Conservation (phyloP, 768 basidiomycete genomes). For the Phallus indusiatus region DNA sequence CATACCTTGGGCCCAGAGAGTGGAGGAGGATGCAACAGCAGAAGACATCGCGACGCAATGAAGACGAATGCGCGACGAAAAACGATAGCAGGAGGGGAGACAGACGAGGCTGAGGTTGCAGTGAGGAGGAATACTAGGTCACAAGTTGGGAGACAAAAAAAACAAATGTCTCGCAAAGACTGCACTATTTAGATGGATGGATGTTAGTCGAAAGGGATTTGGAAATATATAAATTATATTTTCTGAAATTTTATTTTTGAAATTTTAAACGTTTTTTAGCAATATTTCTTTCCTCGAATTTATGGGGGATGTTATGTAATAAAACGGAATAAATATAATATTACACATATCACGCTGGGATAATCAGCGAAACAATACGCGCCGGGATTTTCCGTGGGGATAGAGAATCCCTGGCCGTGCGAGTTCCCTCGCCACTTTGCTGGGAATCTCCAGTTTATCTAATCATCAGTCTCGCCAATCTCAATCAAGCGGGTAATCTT, state of each 20-base stretch:
- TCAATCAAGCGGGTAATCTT: neutral
- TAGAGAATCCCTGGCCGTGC: neutral
- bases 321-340: neutral
- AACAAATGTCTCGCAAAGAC: conserved; percentile 19
- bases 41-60: conserved; percentile 14
- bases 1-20: conserved; percentile 70
- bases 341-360: neutral
- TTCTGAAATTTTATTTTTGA: neutral
- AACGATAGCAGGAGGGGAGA: neutral
- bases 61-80: conserved; percentile 20
- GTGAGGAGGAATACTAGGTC: no score
- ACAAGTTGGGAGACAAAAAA: conserved; percentile 11
- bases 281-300: neutral
- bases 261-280: neutral
- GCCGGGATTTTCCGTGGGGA: neutral
- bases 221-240: conserved; percentile 1
- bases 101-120: conserved; percentile 4
- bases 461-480: neutral
- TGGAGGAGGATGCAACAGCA: conserved; percentile 38
- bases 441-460: neutral
- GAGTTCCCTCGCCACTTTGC: neutral
- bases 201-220: neutral
- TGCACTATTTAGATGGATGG: conserved; percentile 21
- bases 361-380: neutral
- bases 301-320: neutral